Base-by-base conservation (phyloP, 1,284 basidiomycete genomes). In the Bondarzewia mesenterica region DNA sequence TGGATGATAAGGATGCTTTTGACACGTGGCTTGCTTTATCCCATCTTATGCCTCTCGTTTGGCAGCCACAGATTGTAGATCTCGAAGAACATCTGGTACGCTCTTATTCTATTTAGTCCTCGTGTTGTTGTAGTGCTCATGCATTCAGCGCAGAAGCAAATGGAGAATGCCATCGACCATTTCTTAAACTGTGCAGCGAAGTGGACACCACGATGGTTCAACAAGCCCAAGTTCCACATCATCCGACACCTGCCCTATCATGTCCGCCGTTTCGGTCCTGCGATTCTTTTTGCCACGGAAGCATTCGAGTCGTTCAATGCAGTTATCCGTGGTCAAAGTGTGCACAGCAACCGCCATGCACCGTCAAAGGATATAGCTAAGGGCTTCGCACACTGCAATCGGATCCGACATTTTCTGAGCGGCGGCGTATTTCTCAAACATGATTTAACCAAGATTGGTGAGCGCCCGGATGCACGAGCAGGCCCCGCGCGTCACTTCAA, bases 251-350 rank as follows among this genome's bases (percentile, higher is more conserved):
- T 62, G 10, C 36, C 48, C 5, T 29, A 42, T 1, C 54, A 60
- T 20, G 47, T 60, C 8, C 46, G 37, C 5, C 52, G 51, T 5
- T 58, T 59, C 50, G 58, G 55, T 2, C 43, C 43, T 18, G 5
- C 43, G 1, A 44, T 44, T 20, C 4, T 44, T 1, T 20, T 35
- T 21, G 43, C 43, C 0, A 75, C 72, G 0, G 72, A 76, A 45
- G 59, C 50, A 0, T 76, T 74, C 51, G 71, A 76, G 52, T 73
- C 67, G 0, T 74, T 63, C 60, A 76, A 76, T 58, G 63, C 65
- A 2, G 60, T 76, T 5, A 72, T 75, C 7, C 62, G 68, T 0
- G 48, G 58, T 0, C 58, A 59, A 15, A 73, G 72, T 52, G 55
- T 75, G 2, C 64, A 71, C 35, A 65, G 62, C 1, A 77, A 75